A percentile compares a stretch with the other conserved stretches of the same genome.
Evolutionary conservation across 2,329 filamentous ascomycete species (phyloP).

Genomic region (Aspergillus piperis): DNA sequence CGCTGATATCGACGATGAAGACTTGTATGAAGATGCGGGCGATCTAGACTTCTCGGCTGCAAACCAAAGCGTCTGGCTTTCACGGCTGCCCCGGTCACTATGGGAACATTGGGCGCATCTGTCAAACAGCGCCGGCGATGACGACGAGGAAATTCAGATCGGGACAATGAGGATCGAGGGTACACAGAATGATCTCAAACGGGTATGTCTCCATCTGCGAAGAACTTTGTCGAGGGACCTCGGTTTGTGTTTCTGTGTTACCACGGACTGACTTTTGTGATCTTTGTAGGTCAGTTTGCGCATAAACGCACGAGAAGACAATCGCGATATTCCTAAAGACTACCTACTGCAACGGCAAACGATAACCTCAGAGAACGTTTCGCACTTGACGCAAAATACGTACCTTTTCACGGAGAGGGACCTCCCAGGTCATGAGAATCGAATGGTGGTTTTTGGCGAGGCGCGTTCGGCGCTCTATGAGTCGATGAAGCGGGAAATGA

Average conservation of each 20-base stretch:
- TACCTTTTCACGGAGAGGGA: constrained; percentile 95
- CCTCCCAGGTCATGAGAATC: constrained; percentile 69
- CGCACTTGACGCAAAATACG: constrained; percentile 69
- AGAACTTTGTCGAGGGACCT: neutral
- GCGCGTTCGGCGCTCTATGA: constrained; percentile 50
- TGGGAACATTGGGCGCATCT: constrained; percentile 78
- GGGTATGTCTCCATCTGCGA: constrained; percentile 33
- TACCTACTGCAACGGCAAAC: constrained; percentile 77
- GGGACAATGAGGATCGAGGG: constrained; percentile 68
- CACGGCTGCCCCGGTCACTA: constrained; percentile 75
- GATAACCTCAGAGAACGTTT: constrained; percentile 45
- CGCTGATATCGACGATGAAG: constrained; percentile 58
- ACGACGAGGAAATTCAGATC: constrained; percentile 79
- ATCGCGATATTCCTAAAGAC: constrained; percentile 79
- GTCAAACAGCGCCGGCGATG: constrained; percentile 48
- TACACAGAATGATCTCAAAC: constrained; percentile 55
- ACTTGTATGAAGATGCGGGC: constrained; percentile 69
- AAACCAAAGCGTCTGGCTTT: constrained; percentile 63
- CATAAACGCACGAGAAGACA: constrained; percentile 66
- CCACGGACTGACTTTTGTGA: constrained; percentile 14
- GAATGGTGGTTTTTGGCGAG: constrained; percentile 45
- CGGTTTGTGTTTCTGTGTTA: neutral
- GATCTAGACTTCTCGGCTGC: constrained; percentile 61
- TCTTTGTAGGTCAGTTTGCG: constrained; percentile 66
- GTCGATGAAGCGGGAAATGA: constrained; percentile 47